Evolutionary conservation across 371 early-diverging fungal genomes (phyloP).

Genomic region (Paraphysoderma sedebokerense): DNA sequence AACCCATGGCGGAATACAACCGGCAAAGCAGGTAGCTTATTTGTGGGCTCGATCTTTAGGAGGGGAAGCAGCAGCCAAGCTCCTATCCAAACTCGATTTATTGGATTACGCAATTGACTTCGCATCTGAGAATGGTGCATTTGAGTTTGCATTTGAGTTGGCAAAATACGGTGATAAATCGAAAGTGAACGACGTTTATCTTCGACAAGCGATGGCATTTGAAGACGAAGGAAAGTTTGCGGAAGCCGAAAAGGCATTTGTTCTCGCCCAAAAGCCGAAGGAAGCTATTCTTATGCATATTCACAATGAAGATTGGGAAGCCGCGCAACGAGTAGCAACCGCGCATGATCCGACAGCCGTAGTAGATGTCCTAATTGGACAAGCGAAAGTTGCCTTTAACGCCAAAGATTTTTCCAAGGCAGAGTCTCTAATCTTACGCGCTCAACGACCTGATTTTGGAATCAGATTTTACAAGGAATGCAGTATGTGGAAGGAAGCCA

Average conservation of each 20-base stretch:
- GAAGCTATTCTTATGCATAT: constrained; percentile 41
- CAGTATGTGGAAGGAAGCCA: constrained; percentile 31
- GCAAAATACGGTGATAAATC: constrained; percentile 26
- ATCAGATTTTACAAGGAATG: constrained; percentile 28
- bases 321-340: constrained; percentile 27
- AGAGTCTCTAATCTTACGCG: constrained; percentile 28
- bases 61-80: constrained; percentile 35
- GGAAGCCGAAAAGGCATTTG: constrained; percentile 33
- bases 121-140: constrained; percentile 36
- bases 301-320: constrained; percentile 38
- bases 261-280: constrained; percentile 30
- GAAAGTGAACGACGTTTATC: constrained; percentile 30
- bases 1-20: constrained; percentile 22
- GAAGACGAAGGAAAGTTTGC: constrained; percentile 37
- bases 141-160: constrained; percentile 40
- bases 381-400: constrained; percentile 21
- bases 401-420: constrained; percentile 22
- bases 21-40: constrained; percentile 37
- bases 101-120: constrained; percentile 36
- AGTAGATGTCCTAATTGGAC: constrained; percentile 30
- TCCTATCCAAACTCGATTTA: constrained; percentile 28
- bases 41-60: constrained; percentile 37
- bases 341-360: constrained; percentile 23
- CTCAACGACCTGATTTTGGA: constrained; percentile 31
- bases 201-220: constrained; percentile 34